Percentiles rank a stretch among this genome's conserved stretches.
Evolutionary conservation across 2,329 filamentous ascomycete species (phyloP).

Genomic region (Onygena corvina): DNA sequence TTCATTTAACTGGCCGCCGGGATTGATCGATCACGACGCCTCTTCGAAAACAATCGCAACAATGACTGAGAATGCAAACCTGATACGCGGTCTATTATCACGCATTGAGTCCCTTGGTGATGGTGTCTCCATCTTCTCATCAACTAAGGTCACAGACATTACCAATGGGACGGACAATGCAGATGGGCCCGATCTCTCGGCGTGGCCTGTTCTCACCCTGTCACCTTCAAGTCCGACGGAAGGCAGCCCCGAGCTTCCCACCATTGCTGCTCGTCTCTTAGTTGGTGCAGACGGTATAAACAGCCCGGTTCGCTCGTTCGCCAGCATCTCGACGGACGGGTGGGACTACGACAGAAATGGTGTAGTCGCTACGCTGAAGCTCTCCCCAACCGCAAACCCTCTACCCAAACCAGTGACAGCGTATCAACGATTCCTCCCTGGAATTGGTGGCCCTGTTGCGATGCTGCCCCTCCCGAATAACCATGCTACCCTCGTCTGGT

Average conservation of each 20-base stretch:
- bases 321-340: slow-evolving; percentile 69
- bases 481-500: slow-evolving; percentile 83
- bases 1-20: slow-evolving; percentile 61
- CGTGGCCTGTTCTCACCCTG: slow-evolving; percentile 77
- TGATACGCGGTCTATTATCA: slow-evolving; percentile 64
- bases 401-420: slow-evolving; percentile 52
- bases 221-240: slow-evolving; percentile 38
- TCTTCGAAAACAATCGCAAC: slow-evolving; percentile 63
- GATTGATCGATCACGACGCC: slow-evolving; percentile 33
- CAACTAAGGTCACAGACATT: slow-evolving; percentile 69
- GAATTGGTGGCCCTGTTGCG: slow-evolving; percentile 64
- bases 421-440: slow-evolving; percentile 90
- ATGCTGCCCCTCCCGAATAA: slow-evolving; percentile 80
- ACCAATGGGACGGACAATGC: slow-evolving; percentile 55
- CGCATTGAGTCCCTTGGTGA: slow-evolving; percentile 56
- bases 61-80: slow-evolving; percentile 91
- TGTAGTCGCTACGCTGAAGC: slow-evolving; percentile 73
- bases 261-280: slow-evolving; percentile 67
- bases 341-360: slow-evolving; percentile 92
- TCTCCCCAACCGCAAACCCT: slow-evolving; percentile 41
- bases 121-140: slow-evolving; percentile 57
- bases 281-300: slow-evolving; percentile 92
- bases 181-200: slow-evolving; percentile 60
- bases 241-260: slow-evolving; percentile 32
- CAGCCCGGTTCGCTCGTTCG: slow-evolving; percentile 81